Percentiles rank a stretch among this genome's conserved stretches.
Evolutionary conservation across 129 eudicot species (phyloP).

Genomic region (Saposhnikovia divaricata): DNA sequence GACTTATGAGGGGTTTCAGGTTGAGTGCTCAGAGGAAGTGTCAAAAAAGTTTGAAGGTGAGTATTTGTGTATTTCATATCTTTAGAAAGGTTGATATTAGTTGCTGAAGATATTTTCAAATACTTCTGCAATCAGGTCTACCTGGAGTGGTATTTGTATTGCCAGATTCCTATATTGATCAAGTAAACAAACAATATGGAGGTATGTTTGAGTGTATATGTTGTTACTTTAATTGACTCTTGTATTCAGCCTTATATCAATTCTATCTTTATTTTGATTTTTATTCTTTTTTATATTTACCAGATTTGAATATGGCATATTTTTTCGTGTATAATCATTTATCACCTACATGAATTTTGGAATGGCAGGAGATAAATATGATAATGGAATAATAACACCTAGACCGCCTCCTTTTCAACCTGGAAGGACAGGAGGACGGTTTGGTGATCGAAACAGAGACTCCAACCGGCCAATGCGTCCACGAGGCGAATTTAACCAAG

Average conservation of each 20-base stretch:
- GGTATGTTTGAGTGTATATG: slow-evolving; percentile 27
- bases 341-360: not conserved
- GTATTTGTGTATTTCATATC: not conserved
- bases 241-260: not conserved
- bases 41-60: slow-evolving; percentile 73
- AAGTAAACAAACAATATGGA: slow-evolving; percentile 91
- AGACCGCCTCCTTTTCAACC: slow-evolving; percentile 78
- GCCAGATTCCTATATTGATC: slow-evolving; percentile 96
- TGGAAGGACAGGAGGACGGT: slow-evolving; percentile 51
- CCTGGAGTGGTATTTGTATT: slow-evolving; percentile 83
- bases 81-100: not conserved
- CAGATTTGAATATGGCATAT: not conserved
- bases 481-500: slow-evolving; percentile 25
- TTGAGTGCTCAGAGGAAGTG: slow-evolving; percentile 65
- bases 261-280: not conserved
- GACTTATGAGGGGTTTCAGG: slow-evolving; percentile 76
- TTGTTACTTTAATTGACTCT: not conserved
- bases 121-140: slow-evolving; percentile 32
- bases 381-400: slow-evolving; percentile 68
- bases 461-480: slow-evolving; percentile 26
- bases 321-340: not conserved
- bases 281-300: not conserved
- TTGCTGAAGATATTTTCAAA: not conserved
- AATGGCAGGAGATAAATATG: slow-evolving; percentile 80
- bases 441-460: slow-evolving; percentile 36